phyloP scores from a whole-genome alignment of 257 asterid genomes.

The Linaria vulgaris region DNA sequence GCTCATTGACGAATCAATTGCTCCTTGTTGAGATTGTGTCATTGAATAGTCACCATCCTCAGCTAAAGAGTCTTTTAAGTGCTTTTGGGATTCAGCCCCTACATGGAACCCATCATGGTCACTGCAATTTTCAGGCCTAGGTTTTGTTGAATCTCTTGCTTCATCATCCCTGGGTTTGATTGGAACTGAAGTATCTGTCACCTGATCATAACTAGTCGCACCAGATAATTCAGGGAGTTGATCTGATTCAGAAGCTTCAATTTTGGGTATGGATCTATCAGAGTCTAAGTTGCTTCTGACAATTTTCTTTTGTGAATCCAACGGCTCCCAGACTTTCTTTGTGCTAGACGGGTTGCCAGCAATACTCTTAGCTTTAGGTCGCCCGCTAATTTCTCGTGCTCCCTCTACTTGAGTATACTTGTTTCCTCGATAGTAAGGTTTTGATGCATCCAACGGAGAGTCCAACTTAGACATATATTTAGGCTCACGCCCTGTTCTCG shows the following conservation, averaged over 20 bases:
- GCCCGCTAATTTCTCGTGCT: slow-evolving; percentile 49
- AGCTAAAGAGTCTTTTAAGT: slow-evolving; percentile 40
- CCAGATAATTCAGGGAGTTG: slow-evolving; percentile 47
- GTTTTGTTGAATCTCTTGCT: slow-evolving; percentile 28
- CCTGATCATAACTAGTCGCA: slow-evolving; percentile 51
- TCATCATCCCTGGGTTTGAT: slow-evolving; percentile 38
- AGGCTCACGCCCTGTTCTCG: slow-evolving; percentile 48
- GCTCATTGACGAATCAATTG: slow-evolving; percentile 43
- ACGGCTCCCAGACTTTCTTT: slow-evolving; percentile 97
- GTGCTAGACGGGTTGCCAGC: slow-evolving; percentile 42
- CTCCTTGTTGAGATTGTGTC: slow-evolving; percentile 28
- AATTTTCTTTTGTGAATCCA: slow-evolving; percentile 75
- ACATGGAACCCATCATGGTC: slow-evolving; percentile 26
- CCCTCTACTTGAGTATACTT: slow-evolving; percentile 49
- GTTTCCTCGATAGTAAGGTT: slow-evolving; percentile 58
- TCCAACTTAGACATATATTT: slow-evolving; percentile 47
- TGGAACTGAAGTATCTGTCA: slow-evolving; percentile 37
- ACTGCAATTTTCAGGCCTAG: slow-evolving; percentile 28
- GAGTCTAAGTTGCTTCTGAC: slow-evolving; percentile 64
- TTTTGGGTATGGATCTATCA: slow-evolving; percentile 53
- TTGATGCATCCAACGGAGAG: slow-evolving; percentile 55
- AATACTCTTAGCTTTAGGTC: slow-evolving; percentile 55
- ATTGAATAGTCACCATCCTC: slow-evolving; percentile 42
- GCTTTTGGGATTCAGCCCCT: slow-evolving; percentile 36
- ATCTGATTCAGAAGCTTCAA: slow-evolving; percentile 54